Conservation (phyloP, 164 flowering plant species). For the Stephania yunnanensis region DNA sequence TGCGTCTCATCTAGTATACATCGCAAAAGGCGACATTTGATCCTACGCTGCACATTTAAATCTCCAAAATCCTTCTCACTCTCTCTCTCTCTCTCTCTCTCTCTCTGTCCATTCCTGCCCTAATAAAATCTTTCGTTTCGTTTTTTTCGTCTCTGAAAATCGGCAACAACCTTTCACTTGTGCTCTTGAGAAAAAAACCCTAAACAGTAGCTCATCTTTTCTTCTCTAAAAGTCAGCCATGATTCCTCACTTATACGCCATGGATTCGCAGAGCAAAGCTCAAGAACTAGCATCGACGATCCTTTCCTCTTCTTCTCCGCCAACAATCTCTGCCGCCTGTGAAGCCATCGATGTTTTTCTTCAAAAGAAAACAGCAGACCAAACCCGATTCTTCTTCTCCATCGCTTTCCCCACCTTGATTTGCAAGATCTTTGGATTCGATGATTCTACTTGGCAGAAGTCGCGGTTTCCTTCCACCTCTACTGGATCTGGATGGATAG, state of each 20-base stretch:
- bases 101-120: background rate
- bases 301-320: constrained; percentile 44
- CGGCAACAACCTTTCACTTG: too few relatives aligned
- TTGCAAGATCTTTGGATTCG: constrained; percentile 69
- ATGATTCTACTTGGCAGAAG: constrained; percentile 28
- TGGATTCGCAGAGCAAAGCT: constrained; percentile 58
- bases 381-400: constrained; percentile 69
- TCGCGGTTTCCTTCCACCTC: constrained; percentile 7
- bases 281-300: constrained; percentile 52
- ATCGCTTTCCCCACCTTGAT: constrained; percentile 68
- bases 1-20: background rate
- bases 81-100: background rate
- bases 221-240: constrained; percentile 16
- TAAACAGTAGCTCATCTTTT: background rate
- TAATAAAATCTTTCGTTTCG: background rate
- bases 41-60: constrained; percentile 27
- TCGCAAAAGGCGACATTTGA: constrained; percentile 46
- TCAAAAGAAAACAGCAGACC: constrained; percentile 55
- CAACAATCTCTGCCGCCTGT: constrained; percentile 49
- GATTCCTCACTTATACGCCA: constrained; percentile 48
- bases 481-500: constrained; percentile 63
- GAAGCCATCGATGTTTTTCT: constrained; percentile 58
- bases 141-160: background rate
- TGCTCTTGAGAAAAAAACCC: background rate
- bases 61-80: constrained; percentile 14